Evolutionary conservation across 495 filamentous ascomycete species (phyloP), one percentile per base, ranked within the genome.

Genomic region (Hypomontagnella monticulosa): DNA sequence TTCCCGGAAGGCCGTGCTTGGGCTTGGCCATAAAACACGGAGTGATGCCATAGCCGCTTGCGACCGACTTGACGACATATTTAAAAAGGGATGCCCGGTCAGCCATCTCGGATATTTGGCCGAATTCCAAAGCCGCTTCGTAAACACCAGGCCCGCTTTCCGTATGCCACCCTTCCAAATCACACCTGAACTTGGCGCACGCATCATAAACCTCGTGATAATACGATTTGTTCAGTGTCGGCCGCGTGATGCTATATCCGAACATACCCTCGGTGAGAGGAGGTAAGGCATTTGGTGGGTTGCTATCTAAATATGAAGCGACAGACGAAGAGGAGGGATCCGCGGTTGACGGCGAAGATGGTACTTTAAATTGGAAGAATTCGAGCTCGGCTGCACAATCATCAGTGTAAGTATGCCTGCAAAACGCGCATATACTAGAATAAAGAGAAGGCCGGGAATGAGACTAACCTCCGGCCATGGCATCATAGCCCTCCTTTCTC

Each of bases 11-110:
- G 0, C 92, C 92, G 68, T 95, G 85, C 42, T 89, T 86, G 4
- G 95, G 95, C 73, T 98, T 99, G n/a, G 95, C 95, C 95, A 99
- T 99, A 80, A 99, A 99, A 73, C 92, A 94, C 0, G 95, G 95
- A 0, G 91, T 97, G 69, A 98, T 97, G 42, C 92, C 93, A 76
- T 91, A 89, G 72, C 91, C 91, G 42, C 84, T 89, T 12, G 90
- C 92, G 27, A 96, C 83, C 0, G 91, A 90, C 76, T 96, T 97
- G 51, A 96, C 92, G 4, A 90, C 86, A 62, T 95, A 93, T 87
- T 99, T 99, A 85, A 99, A 99, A 2, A 99, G 80, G 30, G 87
- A 86, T 8, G 95, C 93, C 69, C 89, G 88, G 71, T 98, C 95
- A 0, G 95, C 95, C 92, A 96, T 97, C 44, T 89, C 79, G 27